Base-by-base conservation (phyloP, 2,329 filamentous ascomycete species). In the Trichophyton mentagrophytes region DNA sequence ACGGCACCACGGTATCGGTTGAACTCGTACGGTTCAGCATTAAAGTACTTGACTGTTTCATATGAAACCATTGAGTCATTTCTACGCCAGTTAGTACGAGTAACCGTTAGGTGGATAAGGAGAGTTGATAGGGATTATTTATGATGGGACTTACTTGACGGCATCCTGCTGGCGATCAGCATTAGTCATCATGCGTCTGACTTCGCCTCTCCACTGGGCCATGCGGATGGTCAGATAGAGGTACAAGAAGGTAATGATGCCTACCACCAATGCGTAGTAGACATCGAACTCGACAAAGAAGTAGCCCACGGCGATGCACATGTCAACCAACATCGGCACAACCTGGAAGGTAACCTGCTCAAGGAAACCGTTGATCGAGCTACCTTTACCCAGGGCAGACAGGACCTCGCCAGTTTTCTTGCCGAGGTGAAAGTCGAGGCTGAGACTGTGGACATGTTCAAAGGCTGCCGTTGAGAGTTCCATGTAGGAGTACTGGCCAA, bases 61-160 rank as follows among this genome's bases (percentile, higher is more conserved):
- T 97, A 99, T n/a, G 90, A 95, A 64, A 93, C 90, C 78, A 99
- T 93, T 0, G 93, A 97, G 73, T 99, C 93, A 71, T 96, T 97
- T 76, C 80, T 82, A 64, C 11, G 46, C n/a, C 15, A n/a, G 56
- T 44, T 61, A 61, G 30, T 30, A 58, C 46, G 61, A 38, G 60
- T 60, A 30, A 7, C 27, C 17, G 17, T 17, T 17, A 17, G 27
- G 49, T 44, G 17, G 42, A 46, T 17, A 22, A 3, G 13, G 59
- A 40, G 9, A 20, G 40, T 11, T 30, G 5, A 11, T n/a, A 25
- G 3, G n/a, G 9, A 30, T 22, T 22, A 22, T 22, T 22, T 22
- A 22, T 22, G 44, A 30, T 30, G 27, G 36, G 22, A 77, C 80
- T 74, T 71, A 83, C 80, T 97, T 97, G 67, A 97, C 90, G 5